These are phyloP conservation scores for Colletotrichum ledebouriae DNA, from an alignment of 2,329 filamentous ascomycete genomes.

Conservation along the genomic window DNA sequence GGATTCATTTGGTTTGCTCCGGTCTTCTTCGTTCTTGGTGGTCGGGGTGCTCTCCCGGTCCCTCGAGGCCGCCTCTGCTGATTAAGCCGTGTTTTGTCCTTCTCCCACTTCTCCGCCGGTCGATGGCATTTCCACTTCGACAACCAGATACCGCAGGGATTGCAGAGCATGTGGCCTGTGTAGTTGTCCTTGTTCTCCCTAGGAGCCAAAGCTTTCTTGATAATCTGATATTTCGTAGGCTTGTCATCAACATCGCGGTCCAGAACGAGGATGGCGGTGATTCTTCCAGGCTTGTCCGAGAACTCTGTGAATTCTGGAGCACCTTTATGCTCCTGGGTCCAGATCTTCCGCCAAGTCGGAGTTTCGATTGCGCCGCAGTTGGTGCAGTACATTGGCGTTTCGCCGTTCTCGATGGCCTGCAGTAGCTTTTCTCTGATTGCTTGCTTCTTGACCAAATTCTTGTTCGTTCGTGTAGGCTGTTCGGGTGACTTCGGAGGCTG, in stretches of 20 bases:
- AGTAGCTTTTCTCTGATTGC: constrained; percentile 71
- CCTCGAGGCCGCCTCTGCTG: constrained; percentile 66
- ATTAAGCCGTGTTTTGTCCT: constrained; percentile 65
- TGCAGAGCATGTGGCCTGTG: constrained; percentile 84
- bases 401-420: constrained; percentile 78
- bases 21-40: constrained; percentile 61
- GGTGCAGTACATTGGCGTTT: constrained; percentile 88
- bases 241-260: constrained; percentile 73
- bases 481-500: constrained; percentile 55
- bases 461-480: constrained; percentile 63
- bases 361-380: constrained; percentile 98
- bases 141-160: constrained; percentile 96
- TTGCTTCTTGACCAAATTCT: constrained; percentile 74
- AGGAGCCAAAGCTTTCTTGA: constrained; percentile 78
- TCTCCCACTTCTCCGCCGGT: constrained; percentile 86
- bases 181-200: constrained; percentile 76
- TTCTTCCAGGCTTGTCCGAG: constrained; percentile 78
- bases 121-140: constrained; percentile 88
- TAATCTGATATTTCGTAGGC: constrained; percentile 77
- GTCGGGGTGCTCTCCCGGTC: constrained; percentile 52
- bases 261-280: constrained; percentile 80
- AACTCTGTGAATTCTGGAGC: constrained; percentile 78
- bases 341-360: constrained; percentile 95
- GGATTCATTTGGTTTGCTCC: constrained; percentile 61
- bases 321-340: constrained; percentile 80